Evolutionary conservation across 1,284 basidiomycete genomes (phyloP).

Genomic region (Ceratobasidium sp.): DNA sequence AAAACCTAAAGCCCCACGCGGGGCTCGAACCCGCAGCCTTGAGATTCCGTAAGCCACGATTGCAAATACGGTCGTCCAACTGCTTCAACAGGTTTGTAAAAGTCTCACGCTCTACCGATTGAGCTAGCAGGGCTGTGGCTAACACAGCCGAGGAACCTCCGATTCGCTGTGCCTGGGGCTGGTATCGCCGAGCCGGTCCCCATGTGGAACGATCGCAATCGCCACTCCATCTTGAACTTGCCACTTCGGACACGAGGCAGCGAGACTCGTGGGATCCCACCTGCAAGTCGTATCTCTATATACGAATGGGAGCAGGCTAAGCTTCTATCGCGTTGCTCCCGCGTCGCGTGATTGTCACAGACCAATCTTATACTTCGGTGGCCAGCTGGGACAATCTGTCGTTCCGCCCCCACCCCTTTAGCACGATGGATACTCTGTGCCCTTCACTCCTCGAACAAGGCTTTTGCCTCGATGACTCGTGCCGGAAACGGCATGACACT

Average conservation of each 20-base stretch:
- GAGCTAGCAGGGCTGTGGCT: slow-evolving; percentile 27
- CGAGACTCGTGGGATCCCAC: too few species aligned
- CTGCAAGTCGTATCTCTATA: too few species aligned
- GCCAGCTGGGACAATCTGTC: too few species aligned
- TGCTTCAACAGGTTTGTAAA: neutral
- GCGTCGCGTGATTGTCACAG: too few species aligned
- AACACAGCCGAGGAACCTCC: neutral
- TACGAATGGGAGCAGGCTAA: too few species aligned
- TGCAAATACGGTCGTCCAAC: neutral
- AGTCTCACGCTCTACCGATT: slow-evolving; percentile 40
- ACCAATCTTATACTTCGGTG: too few species aligned
- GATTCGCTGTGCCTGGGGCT: neutral
- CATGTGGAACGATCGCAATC: neutral
- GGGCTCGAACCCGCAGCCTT: slow-evolving; percentile 44
- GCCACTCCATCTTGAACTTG: neutral
- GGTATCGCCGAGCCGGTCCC: too few species aligned
- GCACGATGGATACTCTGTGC: slow-evolving; percentile 13
- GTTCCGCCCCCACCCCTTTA: neutral
- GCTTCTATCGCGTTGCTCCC: too few species aligned
- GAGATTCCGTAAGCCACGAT: slow-evolving; percentile 1
- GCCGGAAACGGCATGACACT: slow-evolving; percentile 8
- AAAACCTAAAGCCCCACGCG: slow-evolving; percentile 33
- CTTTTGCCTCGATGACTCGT: slow-evolving; percentile 11
- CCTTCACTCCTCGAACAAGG: neutral
- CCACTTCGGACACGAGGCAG: neutral